Base-by-base conservation (phyloP, 192 early-diverging fungal species). In the Cetraspora pellucida region DNA sequence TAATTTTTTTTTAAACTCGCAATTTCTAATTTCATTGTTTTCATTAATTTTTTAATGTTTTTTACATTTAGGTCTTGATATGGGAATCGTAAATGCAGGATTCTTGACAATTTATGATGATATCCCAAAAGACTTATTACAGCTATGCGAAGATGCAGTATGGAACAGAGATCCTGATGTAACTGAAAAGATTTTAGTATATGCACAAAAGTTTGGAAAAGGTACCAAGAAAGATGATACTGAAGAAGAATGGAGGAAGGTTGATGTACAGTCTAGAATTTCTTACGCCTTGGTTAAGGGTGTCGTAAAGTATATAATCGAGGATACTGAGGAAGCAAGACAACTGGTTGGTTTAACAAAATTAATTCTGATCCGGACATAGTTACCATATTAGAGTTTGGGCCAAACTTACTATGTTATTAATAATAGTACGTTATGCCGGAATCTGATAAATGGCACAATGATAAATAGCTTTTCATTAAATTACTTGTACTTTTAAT, bases 1-100 rank as follows among this genome's bases (percentile, higher is more conserved):
- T 37, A 37, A 25, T 30, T 10, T 28, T 69, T 45, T 11, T 43
- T 59, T n/a, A 69, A n/a, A n/a, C n/a, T 17, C n/a, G 19, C 19
- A 44, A 7, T 43, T 1, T 58, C 11, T 31, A 17, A n/a, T 58
- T 37, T 44, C 30, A 31, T 21, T 28, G 19, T n/a, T 71, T 3
- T 31, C n/a, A 9, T 1, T 54, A 54, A 31, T 47, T 10, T 31
- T 44, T 55, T 31, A 2, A 16, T 27, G 17, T 60, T 61, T 46
- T 17, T 92, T 91, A 79, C 86, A 91, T 77, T 91, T 83, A 31
- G 95, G 95, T 17, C 93, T 98, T 93, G 96, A 96, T 83, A 97
- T 98, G 96, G 96, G 96, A 78, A 98, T 98, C 75, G 96, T 98
- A 78, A 97, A 97, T 80, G 94, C 96, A 8, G 96, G 95, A 71